Conservation (phyloP, 306 rosid genomes). For the Casuarina cunninghamiana region DNA sequence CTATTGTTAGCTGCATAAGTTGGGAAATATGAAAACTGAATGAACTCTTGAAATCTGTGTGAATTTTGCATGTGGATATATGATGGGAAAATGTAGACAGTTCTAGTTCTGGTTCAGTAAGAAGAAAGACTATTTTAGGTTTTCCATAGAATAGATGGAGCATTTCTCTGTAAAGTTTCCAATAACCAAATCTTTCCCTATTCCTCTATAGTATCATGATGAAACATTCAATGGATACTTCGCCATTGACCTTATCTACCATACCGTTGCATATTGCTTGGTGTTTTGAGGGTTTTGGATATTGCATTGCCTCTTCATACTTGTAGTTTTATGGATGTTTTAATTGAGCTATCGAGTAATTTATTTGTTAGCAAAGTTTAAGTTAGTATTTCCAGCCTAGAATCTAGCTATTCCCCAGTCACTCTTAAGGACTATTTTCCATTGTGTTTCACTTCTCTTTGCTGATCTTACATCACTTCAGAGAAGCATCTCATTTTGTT, state of each 20-base stretch:
- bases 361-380: background rate
- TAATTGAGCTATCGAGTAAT: background rate
- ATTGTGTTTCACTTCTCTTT: background rate
- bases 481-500: background rate
- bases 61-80: slow-evolving; percentile 11
- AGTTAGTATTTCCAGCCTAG: background rate
- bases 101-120: background rate
- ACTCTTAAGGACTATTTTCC: background rate
- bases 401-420: slow-evolving; percentile 1
- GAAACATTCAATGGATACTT: background rate
- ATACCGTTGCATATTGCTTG: background rate
- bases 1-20: background rate
- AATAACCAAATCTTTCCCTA: background rate
- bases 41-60: background rate
- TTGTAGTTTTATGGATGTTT: background rate
- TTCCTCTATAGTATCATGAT: background rate
- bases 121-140: background rate
- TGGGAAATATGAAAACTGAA: background rate
- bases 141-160: background rate
- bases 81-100: slow-evolving; percentile 15
- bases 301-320: background rate
- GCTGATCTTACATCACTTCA: background rate
- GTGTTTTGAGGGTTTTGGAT: background rate
- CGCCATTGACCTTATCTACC: background rate
- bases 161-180: background rate